Conservation (phyloP, 1,139 yeast species). For the Kluyveromyces sp. region DNA sequence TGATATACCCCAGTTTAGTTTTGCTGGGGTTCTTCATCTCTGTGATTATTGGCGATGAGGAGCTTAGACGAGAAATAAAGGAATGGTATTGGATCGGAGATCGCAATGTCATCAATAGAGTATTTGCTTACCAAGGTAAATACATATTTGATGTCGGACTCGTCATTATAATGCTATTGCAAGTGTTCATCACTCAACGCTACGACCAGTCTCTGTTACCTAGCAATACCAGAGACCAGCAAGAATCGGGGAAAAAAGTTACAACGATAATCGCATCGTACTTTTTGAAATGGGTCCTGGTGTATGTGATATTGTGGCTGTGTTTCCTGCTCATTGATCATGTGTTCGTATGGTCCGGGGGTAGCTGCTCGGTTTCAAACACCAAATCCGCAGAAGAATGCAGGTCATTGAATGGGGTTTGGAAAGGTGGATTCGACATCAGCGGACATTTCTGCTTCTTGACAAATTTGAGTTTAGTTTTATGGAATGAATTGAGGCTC, state of each 20-base stretch:
- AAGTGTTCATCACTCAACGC: constrained; percentile 11
- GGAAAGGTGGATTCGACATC: constrained; percentile 55
- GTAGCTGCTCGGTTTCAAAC: constrained; percentile 25
- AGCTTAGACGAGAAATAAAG: constrained; percentile 16
- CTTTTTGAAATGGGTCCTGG: constrained; percentile 24
- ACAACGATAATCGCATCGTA: constrained; percentile 17
- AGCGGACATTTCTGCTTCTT: constrained; percentile 60
- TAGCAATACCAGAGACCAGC: constrained; percentile 8
- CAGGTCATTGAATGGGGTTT: constrained; percentile 32
- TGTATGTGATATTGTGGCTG: constrained; percentile 19
- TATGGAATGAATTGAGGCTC: constrained; percentile 35
- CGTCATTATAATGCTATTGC: constrained; percentile 14
- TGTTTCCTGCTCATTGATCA: constrained; percentile 32
- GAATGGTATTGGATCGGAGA: constrained; percentile 24
- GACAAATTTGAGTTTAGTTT: constrained; percentile 41
- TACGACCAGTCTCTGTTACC: constrained; percentile 14
- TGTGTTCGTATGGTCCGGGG: constrained; percentile 34
- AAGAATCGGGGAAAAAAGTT: not conserved
- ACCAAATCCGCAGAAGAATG: constrained; percentile 26
- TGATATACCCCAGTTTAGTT: constrained; percentile 20
- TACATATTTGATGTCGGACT: constrained; percentile 30
- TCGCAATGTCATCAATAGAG: constrained; percentile 28
- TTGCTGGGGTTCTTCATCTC: constrained; percentile 18
- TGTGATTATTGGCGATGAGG: constrained; percentile 15
- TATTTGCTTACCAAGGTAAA: constrained; percentile 36